Evolutionary conservation across 1,139 yeast genomes (phyloP), one percentile per base, ranked within the genome.

Genomic region (Zygoascus sp.): DNA sequence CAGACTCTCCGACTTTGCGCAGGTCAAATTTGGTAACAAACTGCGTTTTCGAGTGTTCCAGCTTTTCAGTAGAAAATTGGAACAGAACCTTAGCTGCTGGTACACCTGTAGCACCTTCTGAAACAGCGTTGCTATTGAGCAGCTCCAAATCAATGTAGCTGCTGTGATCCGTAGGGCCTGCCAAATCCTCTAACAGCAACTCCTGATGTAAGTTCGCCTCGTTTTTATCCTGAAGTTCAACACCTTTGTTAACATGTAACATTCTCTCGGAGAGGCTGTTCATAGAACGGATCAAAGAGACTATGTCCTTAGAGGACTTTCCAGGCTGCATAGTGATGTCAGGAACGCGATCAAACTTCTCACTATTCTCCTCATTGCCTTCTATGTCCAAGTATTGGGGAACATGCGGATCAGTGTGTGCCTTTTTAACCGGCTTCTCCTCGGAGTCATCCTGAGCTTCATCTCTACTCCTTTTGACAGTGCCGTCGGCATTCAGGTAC

Each of bases 211-310:
- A 49, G 35, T 69, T 65, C 7, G 67, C 63, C 27, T 70, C 71
- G 28, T 50, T 54, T 21, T 19, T 21, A 13, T 32, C 39, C 43
- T 38, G 45, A n/a, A 30, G 21, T 20, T 30, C 40, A 21, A 13
- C 35, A 10, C 41, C 40, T 27, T 37, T 46, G 6, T 27, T 22
- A 32, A 40, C 76, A 50, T 77, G 76, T 53, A 88, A 77, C 85
- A 92, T 85, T 56, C 90, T 80, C 49, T 88, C 81, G 56, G 95
- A 83, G 44, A 92, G 70, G 51, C 88, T 77, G 65, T 92, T 92
- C 95, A 90, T 89, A 52, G 95, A 87, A 56, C 83, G 76, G 70
- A 92, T 75, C 32, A 89, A 80, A 10, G 86, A 79, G 17, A 87
- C 74, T 63, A 85, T 74, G 53, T 83, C 88, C 32, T 78, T 79